Evolutionary conservation across 2,329 filamentous ascomycete species (phyloP).

Genomic region (Cytospora leucostoma): DNA sequence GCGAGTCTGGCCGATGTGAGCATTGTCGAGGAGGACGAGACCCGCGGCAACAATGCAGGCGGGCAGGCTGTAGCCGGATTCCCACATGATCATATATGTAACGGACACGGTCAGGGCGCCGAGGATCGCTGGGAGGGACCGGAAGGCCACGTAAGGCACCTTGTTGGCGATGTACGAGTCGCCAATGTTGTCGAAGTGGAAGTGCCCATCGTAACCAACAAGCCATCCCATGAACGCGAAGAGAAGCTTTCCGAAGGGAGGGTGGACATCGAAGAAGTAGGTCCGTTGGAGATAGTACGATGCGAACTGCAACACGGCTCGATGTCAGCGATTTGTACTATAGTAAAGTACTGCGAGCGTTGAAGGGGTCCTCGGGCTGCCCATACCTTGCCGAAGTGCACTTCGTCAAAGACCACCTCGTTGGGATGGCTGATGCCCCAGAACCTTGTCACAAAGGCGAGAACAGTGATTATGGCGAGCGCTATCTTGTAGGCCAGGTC

Average conservation of each 20-base stretch:
- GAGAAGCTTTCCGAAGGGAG: constrained; percentile 95
- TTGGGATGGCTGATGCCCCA: constrained; percentile 94
- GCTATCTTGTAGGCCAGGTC: constrained; percentile 85
- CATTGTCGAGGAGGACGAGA: constrained; percentile 92
- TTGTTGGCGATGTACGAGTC: constrained; percentile 97
- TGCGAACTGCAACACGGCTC: constrained; percentile 56
- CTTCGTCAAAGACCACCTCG: constrained; percentile 98
- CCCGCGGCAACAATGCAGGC: constrained; percentile 85
- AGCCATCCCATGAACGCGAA: constrained; percentile 98
- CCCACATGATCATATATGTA: constrained; percentile 98
- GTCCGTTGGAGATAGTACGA: constrained; percentile 90
- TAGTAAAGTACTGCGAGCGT: neutral
- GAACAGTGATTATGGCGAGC: constrained; percentile 71
- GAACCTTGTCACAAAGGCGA: constrained; percentile 91
- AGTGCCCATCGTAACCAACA: constrained; percentile 93
- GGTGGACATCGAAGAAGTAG: constrained; percentile 99
- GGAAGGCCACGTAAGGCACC: constrained; percentile 95
- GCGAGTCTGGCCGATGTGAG: constrained; percentile 93
- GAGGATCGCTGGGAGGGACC: constrained; percentile 86
- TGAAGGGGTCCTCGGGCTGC: constrained; percentile 15
- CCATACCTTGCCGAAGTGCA: constrained; percentile 97
- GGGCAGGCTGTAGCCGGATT: constrained; percentile 94
- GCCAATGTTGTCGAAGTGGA: constrained; percentile 98
- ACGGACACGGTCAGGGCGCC: constrained; percentile 93
- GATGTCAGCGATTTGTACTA: constrained; percentile 25